phyloP scores from a whole-genome alignment of 1,284 basidiomycete species.

The Marasmius fiardii region DNA sequence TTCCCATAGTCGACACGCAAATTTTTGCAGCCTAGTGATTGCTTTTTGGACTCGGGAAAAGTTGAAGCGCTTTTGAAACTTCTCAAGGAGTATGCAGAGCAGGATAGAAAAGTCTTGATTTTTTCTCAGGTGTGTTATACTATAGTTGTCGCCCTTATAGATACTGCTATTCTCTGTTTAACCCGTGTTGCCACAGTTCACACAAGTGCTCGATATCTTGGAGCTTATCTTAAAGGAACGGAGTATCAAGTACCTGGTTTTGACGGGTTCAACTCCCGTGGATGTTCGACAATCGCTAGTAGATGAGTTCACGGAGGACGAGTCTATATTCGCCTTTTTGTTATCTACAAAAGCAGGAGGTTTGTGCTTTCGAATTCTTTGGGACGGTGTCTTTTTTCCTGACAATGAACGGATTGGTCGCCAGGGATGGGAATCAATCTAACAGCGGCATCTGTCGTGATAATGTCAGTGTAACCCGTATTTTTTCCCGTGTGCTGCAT shows the following conservation, averaged over 20 bases:
- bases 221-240: conserved; percentile 80
- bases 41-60: conserved; percentile 91
- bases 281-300: conserved; percentile 92
- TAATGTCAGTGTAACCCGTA: conserved; percentile 58
- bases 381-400: neutral
- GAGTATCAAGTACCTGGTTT: conserved; percentile 78
- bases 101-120: conserved; percentile 84
- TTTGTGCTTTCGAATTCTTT: conserved; percentile 14
- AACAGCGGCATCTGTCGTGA: conserved; percentile 89
- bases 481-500: no score
- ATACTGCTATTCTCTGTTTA: neutral
- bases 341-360: conserved; percentile 94
- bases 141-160: no score
- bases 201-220: conserved; percentile 92
- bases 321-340: conserved; percentile 88
- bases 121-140: conserved; percentile 78
- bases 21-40: conserved; percentile 71
- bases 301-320: conserved; percentile 95
- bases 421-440: conserved; percentile 85
- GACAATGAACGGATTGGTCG: conserved; percentile 3
- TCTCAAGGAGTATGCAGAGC: conserved; percentile 64
- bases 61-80: conserved; percentile 73
- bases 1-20: conserved; percentile 69
- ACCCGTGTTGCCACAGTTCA: conserved; percentile 81
- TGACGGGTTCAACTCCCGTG: conserved; percentile 94